Evolutionary conservation across 2,329 filamentous ascomycete genomes (phyloP), one percentile per base, ranked within the genome.

Genomic region (Arthrobotrys entomopaga): DNA sequence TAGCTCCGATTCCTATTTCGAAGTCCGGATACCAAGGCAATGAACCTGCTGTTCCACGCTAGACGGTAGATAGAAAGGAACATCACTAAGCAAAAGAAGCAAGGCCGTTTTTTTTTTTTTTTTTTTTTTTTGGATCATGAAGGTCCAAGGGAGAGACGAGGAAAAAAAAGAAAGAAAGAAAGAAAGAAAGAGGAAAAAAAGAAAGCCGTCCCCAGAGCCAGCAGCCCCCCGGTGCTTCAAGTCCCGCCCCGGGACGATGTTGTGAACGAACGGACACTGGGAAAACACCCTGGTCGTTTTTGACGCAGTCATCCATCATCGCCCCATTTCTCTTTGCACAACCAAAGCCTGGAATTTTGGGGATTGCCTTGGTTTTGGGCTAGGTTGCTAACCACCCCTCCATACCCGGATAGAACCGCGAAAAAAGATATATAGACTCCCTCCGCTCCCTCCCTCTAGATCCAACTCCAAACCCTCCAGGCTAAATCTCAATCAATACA

Each of bases 231-330:
- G 19, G 42, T 15, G 46, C 4, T 50, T 50, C 15, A 60, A 65
- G 57, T 34, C 42, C 24, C 24, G 34, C 66, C 59, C 67, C 16
- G 48, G 53, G 58, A 54, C 70, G 70, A 64, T 59, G 29, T 49
- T 63, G 61, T 52, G 63, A 65, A 57, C 24, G 52, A 63, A 57
- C 63, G 63, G 63, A 67, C 64, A 59, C 56, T 53, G 48, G 57
- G 48, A 34, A 52, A 42, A 38, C 46, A 71, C 63, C 70, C 70
- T 52, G 29, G 70, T 67, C 63, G 24, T 8, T 66, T 65, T 61
- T 74, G 70, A 74, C 57, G 70, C 70, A 74, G 70, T 74, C 63
- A 67, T 61, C 57, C 52, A 74, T 74, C 70, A 74, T 74, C 70
- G 70, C 70, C 63, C 63, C 61, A 61, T 66, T 73, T 64, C 58